These are phyloP conservation scores for Termitomyces sp. DNA, from an alignment of 768 basidiomycete genomes.

Conservation along the genomic window DNA sequence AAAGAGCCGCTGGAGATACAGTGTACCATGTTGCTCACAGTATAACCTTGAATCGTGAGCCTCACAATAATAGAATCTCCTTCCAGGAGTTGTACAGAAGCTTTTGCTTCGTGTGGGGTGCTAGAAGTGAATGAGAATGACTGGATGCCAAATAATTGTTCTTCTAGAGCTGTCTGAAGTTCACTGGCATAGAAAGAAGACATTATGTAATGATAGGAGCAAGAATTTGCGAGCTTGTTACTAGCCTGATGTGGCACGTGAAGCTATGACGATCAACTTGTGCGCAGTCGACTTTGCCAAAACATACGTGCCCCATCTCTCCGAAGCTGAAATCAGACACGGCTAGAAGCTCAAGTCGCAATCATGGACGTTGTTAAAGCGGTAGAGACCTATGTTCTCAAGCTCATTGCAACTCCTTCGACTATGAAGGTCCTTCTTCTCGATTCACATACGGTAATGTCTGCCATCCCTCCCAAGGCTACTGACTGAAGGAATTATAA, in stretches of 20 bases:
- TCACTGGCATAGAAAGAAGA: slow-evolving; percentile 39
- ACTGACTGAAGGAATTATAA: slow-evolving; percentile 20
- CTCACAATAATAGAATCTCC: slow-evolving; percentile 39
- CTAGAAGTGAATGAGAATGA: slow-evolving; percentile 35
- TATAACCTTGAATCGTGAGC: slow-evolving; percentile 51
- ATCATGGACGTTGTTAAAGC: slow-evolving; percentile 94
- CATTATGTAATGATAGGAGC: slow-evolving; percentile 3
- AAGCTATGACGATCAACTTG: not conserved
- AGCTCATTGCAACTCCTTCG: slow-evolving; percentile 76
- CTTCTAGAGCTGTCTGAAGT: slow-evolving; percentile 46
- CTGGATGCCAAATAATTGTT: slow-evolving; percentile 53
- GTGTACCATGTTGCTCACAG: slow-evolving; percentile 27
- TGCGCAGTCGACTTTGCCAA: not conserved
- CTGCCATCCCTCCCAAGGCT: not conserved
- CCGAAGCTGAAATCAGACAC: not conserved
- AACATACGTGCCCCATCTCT: not conserved
- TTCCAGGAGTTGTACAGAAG: slow-evolving; percentile 52
- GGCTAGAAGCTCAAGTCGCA: not conserved
- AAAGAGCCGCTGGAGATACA: not conserved
- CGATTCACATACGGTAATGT: slow-evolving; percentile 84
- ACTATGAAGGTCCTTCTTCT: slow-evolving; percentile 96
- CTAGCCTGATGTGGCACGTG: not conserved
- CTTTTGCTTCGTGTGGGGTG: slow-evolving; percentile 42
- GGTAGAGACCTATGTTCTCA: slow-evolving; percentile 88
- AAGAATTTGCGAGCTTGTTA: too few relatives aligned